These are phyloP conservation scores for Periconia digitata DNA, from an alignment of 2,329 filamentous ascomycete species.

Conservation along the genomic window DNA sequence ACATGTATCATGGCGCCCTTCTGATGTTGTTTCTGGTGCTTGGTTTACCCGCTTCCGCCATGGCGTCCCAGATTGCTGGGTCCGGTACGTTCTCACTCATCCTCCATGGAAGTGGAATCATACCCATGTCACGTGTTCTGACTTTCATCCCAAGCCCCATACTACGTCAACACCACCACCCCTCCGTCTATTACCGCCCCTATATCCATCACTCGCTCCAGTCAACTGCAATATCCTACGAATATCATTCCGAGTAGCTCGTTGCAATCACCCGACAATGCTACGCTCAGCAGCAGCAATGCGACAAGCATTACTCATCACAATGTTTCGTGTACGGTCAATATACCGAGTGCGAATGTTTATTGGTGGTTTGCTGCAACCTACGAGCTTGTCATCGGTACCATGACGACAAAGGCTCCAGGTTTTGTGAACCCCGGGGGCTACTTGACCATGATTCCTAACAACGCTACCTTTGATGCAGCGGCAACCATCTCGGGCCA, in stretches of 20 bases:
- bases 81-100: neutral
- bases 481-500: slow-evolving; percentile 23
- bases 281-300: neutral
- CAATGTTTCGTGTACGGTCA: slow-evolving; percentile 34
- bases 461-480: slow-evolving; percentile 29
- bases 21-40: neutral
- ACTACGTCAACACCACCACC: slow-evolving; percentile 28
- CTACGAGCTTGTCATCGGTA: slow-evolving; percentile 23
- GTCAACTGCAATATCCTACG: slow-evolving; percentile 1
- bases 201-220: slow-evolving; percentile 6
- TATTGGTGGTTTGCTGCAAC: slow-evolving; percentile 38
- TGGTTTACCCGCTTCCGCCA: neutral
- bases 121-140: slow-evolving; percentile 16
- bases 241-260: slow-evolving; percentile 6
- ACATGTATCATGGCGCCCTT: neutral
- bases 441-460: slow-evolving; percentile 21
- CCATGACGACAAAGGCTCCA: slow-evolving; percentile 15
- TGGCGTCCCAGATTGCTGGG: neutral
- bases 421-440: slow-evolving; percentile 21
- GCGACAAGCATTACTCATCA: neutral
- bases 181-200: neutral
- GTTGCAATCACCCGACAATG: too few species aligned
- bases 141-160: slow-evolving; percentile 28
- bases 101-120: neutral
- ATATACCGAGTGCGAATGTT: slow-evolving; percentile 35